A percentile compares a stretch with the other conserved stretches of the same genome.
phyloP scores from a whole-genome alignment of 164 flowering plant genomes.

The Akebia trifoliata region DNA sequence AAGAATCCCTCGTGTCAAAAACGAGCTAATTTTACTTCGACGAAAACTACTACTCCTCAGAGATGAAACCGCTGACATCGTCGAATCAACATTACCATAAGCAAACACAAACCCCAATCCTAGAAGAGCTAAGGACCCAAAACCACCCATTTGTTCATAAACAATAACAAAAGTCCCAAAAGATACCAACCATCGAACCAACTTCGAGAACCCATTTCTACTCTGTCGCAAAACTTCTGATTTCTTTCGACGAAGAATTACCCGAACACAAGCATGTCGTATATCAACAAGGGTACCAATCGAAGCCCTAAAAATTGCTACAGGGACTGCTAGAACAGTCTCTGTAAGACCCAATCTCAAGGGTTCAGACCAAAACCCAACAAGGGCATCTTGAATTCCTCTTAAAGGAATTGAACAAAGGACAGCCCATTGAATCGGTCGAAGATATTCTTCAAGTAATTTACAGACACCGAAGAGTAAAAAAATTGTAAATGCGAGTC shows the following conservation, averaged over 20 bases:
- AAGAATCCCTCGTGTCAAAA: constrained; percentile 60
- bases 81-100: constrained; percentile 44
- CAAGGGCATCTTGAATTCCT: constrained; percentile 74
- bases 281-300: constrained; percentile 60
- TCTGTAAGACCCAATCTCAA: constrained; percentile 72
- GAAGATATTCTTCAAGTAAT: constrained; percentile 62
- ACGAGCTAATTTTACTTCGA: constrained; percentile 40
- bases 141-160: constrained; percentile 54
- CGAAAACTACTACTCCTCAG: constrained; percentile 53
- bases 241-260: constrained; percentile 32
- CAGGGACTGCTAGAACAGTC: constrained; percentile 76
- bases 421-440: constrained; percentile 91
- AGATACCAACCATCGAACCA: constrained; percentile 68
- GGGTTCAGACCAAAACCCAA: constrained; percentile 80
- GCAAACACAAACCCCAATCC: constrained; percentile 51
- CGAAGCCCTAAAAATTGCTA: constrained; percentile 55
- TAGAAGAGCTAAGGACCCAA: constrained; percentile 49
- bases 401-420: constrained; percentile 87
- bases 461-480: constrained; percentile 53
- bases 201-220: constrained; percentile 56
- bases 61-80: constrained; percentile 59
- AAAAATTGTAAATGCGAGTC: constrained; percentile 57
- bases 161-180: constrained; percentile 69
- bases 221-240: constrained; percentile 11
- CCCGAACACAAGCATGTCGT: constrained; percentile 27